Base-by-base conservation (phyloP, 495 filamentous ascomycete species). In the Tuber aestivum region DNA sequence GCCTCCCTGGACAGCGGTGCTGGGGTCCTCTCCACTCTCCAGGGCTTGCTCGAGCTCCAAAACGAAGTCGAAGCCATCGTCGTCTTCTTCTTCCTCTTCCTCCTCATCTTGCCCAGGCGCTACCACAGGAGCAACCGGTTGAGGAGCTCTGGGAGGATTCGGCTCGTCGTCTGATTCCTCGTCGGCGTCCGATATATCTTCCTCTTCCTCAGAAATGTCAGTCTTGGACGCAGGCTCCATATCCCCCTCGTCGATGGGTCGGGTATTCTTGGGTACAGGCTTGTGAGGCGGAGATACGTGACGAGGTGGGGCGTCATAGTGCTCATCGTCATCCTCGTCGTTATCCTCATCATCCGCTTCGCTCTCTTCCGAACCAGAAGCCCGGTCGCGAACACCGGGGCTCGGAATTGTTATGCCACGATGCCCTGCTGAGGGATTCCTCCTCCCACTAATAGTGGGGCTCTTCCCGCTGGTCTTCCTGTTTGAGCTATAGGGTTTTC, bases 341-440 rank as follows among this genome's bases (percentile, higher is more conserved):
- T 80, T 78, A 8, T 82, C 81, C 35, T 82, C 77, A 23, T 83
- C 79, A 42, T 75, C 81, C 44, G 77, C 81, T 23, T 76, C 80
- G 32, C 80, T 79, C 72, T 83, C 76, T 44, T 83, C 81, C n/a
- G 73, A 74, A 35, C 72, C 72, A 18, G 69, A 45, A 40, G 74
- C 81, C 27, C 35, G 61, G 4, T 23, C 38, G 37, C 74, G 76
- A 9, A 41, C 78, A 3, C 41, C 8, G 21, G 69, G 77, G 56
- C 75, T 77, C n/a, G 74, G 73, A 2, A 70, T 35, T 20, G 68
- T 61, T n/a, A 80, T 37, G 38, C 75, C 73, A 18, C 73, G 76
- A 23, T 69, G 72, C 73, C 75, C 72, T 4, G 48, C 76, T 16
- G 61, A 40, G 5, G 72, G 72, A 23, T 78, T 77, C 45, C 81